Conservation (phyloP, 129 eudicot genomes). For the Artemisia argyi region DNA sequence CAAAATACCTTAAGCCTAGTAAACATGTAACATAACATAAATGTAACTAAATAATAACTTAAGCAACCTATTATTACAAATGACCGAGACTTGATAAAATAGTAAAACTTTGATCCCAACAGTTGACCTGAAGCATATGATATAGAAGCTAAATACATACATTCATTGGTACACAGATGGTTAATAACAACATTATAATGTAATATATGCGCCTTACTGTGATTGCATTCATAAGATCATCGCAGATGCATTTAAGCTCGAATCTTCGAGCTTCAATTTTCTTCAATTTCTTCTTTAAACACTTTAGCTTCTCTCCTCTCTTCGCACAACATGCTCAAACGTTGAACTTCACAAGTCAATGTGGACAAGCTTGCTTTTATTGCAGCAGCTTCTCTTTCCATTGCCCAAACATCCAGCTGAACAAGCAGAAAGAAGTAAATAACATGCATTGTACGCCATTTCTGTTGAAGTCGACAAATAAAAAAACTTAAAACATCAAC, state of each 20-base stretch:
- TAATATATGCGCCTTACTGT: constrained; percentile 42
- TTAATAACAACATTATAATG: constrained; percentile 5
- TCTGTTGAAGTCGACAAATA: too few relatives aligned
- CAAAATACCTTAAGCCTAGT: too few relatives aligned
- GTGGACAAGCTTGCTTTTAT: constrained; percentile 80
- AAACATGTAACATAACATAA: too few relatives aligned
- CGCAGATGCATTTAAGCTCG: constrained; percentile 75
- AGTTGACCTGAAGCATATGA: too few relatives aligned
- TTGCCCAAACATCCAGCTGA: constrained; percentile 92
- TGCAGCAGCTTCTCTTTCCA: constrained; percentile 96
- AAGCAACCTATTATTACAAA: too few relatives aligned
- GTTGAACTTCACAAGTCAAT: constrained; percentile 72
- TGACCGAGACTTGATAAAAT: too few relatives aligned
- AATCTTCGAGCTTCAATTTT: constrained; percentile 89
- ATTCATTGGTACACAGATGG: too few relatives aligned
- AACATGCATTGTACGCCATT: too few relatives aligned
- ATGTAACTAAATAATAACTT: too few relatives aligned
- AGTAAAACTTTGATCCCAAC: too few relatives aligned
- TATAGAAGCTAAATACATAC: too few relatives aligned
- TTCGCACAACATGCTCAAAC: constrained; percentile 67
- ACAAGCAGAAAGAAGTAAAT: constrained; percentile 11
- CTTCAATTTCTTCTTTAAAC: constrained; percentile 85
- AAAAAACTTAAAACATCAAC: too few relatives aligned
- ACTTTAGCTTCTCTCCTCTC: constrained; percentile 88
- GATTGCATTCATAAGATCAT: constrained; percentile 73